Evolutionary conservation across 108 stramenopile genomes (phyloP).

Genomic region (Pseudonitzschia multiseries): DNA sequence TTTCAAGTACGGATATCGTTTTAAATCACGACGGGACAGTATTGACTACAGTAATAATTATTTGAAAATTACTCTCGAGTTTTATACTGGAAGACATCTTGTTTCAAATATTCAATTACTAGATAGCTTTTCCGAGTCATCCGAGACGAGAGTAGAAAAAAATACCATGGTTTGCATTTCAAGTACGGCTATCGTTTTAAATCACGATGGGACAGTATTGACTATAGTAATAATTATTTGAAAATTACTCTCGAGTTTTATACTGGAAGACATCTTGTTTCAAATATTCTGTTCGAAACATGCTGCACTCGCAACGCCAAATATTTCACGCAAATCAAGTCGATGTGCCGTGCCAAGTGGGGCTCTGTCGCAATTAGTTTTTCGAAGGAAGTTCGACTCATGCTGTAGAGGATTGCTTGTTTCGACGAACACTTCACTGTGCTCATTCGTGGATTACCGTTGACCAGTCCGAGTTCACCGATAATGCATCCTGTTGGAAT

Average conservation of each 20-base stretch:
- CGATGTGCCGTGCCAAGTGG: constrained; percentile 50
- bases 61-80: no score
- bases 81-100: constrained; percentile 57
- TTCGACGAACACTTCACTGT: constrained; percentile 52
- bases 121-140: no score
- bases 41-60: no score
- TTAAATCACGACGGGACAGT: no score
- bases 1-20: no score
- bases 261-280: constrained; percentile 67
- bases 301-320: constrained; percentile 66
- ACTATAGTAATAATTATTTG: no score
- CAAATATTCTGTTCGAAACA: constrained; percentile 72
- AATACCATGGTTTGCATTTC: no score
- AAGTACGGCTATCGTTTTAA: no score
- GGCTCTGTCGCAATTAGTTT: constrained; percentile 42
- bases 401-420: constrained; percentile 57
- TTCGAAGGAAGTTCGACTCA: constrained; percentile 49
- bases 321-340: constrained; percentile 66
- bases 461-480: constrained; percentile 69
- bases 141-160: no score
- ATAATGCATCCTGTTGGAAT: constrained; percentile 46
- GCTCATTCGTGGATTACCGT: constrained; percentile 50
- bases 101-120: constrained; percentile 78
- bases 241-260: neutral
- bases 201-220: no score